Conservation (phyloP, 495 filamentous ascomycete genomes). For the Coniosporium apollinis region DNA sequence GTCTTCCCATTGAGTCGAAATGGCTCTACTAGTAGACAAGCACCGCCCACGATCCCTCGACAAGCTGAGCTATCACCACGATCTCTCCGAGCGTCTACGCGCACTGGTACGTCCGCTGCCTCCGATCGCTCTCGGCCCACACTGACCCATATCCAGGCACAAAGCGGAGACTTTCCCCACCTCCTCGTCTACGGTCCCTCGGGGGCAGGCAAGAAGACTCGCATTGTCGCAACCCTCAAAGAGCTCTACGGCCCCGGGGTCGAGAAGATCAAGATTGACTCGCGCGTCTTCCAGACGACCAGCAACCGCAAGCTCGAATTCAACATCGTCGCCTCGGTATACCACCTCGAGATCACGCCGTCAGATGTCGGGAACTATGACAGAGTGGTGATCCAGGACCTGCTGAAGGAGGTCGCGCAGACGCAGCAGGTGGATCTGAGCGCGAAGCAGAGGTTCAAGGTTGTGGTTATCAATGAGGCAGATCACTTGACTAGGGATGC, state of each 20-base stretch:
- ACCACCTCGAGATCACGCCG: conserved; percentile 95
- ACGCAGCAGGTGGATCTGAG: conserved; percentile 90
- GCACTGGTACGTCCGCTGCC: conserved; percentile 48
- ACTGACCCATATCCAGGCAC: conserved; percentile 41
- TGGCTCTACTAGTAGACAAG: conserved; percentile 85
- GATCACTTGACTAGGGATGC: conserved; percentile 89
- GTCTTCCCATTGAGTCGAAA: no score
- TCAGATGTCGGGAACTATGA: conserved; percentile 96
- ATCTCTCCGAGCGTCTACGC: conserved; percentile 72
- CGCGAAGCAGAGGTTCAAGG: conserved; percentile 87
- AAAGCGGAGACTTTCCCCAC: conserved; percentile 94
- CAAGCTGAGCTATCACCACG: conserved; percentile 69
- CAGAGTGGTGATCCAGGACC: conserved; percentile 83
- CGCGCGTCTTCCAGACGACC: conserved; percentile 86
- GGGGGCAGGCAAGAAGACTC: conserved; percentile 93
- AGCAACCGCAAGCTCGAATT: conserved; percentile 96
- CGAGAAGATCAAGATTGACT: conserved; percentile 29
- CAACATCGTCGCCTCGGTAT: conserved; percentile 89
- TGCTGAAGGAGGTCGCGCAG: conserved; percentile 94
- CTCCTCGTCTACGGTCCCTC: conserved; percentile 92
- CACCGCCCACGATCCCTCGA: conserved; percentile 83
- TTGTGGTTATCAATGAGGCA: conserved; percentile 98
- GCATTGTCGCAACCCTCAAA: conserved; percentile 63
- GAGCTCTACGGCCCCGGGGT: conserved; percentile 19
- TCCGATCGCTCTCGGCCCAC: not conserved